A percentile compares a stretch with the other conserved stretches of the same genome.
phyloP scores from a whole-genome alignment of 1,284 basidiomycete species.

The Cystodermella granulosa region DNA sequence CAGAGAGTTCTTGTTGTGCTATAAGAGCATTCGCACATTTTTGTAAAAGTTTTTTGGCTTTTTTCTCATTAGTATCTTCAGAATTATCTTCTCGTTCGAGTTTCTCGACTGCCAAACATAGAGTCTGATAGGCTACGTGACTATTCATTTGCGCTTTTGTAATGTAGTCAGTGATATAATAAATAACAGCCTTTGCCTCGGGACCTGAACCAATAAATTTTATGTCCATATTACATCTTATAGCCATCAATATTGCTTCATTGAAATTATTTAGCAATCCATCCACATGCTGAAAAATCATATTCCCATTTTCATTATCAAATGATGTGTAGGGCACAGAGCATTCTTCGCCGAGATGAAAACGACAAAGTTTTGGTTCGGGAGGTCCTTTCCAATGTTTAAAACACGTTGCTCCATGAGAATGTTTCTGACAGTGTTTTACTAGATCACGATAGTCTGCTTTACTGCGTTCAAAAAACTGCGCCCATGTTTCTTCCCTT shows the following conservation, averaged over 20 bases:
- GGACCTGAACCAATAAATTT: constrained; percentile 39
- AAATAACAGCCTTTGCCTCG: constrained; percentile 38
- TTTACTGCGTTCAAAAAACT: too few relatives aligned
- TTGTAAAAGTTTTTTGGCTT: constrained; percentile 33
- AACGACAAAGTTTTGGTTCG: too few relatives aligned
- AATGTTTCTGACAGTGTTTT: too few relatives aligned
- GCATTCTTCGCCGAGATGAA: constrained; percentile 23
- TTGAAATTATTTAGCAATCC: too few relatives aligned
- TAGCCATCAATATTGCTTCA: constrained; percentile 26
- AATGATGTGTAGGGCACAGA: constrained; percentile 13
- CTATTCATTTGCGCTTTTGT: constrained; percentile 37
- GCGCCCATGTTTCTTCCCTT: too few relatives aligned
- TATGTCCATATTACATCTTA: constrained; percentile 44
- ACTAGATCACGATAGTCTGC: too few relatives aligned
- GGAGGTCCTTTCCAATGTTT: too few relatives aligned
- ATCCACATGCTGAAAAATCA: too few relatives aligned
- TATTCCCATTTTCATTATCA: too few relatives aligned
- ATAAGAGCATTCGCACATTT: constrained; percentile 38
- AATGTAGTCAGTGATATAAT: constrained; percentile 45
- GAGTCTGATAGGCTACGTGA: constrained; percentile 35
- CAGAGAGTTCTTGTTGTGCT: constrained; percentile 38
- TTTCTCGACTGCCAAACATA: constrained; percentile 32
- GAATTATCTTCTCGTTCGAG: constrained; percentile 17
- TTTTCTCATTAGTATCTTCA: constrained; percentile 11
- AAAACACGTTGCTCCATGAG: too few relatives aligned